These are phyloP conservation scores for Kandelia obovata DNA, from an alignment of 345 rosid species.

Conservation along the genomic window DNA sequence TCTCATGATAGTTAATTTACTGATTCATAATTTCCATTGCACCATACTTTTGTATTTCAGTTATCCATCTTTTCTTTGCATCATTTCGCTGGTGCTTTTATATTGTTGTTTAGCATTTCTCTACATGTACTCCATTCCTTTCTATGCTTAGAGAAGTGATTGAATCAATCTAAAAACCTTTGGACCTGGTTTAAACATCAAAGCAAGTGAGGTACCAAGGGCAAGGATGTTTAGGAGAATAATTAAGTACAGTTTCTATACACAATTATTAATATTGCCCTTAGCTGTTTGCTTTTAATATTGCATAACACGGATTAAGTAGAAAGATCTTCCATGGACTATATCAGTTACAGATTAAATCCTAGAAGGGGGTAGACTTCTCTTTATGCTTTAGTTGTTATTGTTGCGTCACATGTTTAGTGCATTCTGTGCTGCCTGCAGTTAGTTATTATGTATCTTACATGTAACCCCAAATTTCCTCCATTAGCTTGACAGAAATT, in stretches of 20 bases:
- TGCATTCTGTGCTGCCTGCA: not conserved
- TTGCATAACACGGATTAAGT: no score
- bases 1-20: not conserved
- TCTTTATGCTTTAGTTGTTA: conserved; percentile 5
- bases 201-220: no score
- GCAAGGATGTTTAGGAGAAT: not conserved
- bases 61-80: not conserved
- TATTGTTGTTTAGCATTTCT: no score
- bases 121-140: no score
- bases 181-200: no score
- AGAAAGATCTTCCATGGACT: not conserved
- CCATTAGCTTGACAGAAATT: conserved; percentile 82
- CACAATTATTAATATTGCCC: no score
- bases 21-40: not conserved
- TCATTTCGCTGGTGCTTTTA: no score
- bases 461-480: conserved; percentile 27
- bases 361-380: conserved; percentile 5
- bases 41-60: not conserved
- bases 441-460: conserved; percentile 8
- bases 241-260: not conserved
- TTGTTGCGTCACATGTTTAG: conserved; percentile 3
- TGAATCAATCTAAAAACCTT: no score
- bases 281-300: no score
- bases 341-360: not conserved
- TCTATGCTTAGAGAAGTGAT: no score